phyloP scores from a whole-genome alignment of 176 grass and related monocot genomes.

The Carex scoparia region DNA sequence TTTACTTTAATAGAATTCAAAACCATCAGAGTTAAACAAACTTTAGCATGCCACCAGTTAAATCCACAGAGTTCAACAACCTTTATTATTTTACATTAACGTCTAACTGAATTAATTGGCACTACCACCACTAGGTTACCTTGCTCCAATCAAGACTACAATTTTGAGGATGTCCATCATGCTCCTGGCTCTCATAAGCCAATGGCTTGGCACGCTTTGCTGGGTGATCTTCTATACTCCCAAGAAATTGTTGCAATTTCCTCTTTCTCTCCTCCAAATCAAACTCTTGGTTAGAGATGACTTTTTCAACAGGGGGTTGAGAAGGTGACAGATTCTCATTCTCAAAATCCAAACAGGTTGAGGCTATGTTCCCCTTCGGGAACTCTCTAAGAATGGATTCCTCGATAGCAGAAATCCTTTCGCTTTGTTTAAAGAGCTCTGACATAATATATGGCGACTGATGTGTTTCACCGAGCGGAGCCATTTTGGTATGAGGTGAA shows the following conservation, averaged over 20 bases:
- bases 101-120: background rate
- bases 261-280: conserved; percentile 53
- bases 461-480: background rate
- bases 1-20: background rate
- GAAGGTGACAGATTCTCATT: conserved; percentile 5
- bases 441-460: conserved; percentile 28
- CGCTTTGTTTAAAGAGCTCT: conserved; percentile 39
- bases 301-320: conserved; percentile 17
- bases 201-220: conserved; percentile 34
- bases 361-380: background rate
- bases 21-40: background rate
- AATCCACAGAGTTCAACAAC: background rate
- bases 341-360: background rate
- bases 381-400: conserved; percentile 15
- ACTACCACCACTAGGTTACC: conserved; percentile 11
- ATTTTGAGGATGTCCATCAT: conserved; percentile 12
- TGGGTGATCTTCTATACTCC: conserved; percentile 24
- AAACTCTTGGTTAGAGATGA: conserved; percentile 32
- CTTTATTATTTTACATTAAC: background rate
- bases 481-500: background rate
- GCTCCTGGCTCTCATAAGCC: conserved; percentile 19
- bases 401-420: conserved; percentile 52
- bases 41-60: background rate
- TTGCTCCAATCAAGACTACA: conserved; percentile 13
- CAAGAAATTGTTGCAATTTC: conserved; percentile 25